Conservation (phyloP, 1,139 yeast species). For the Lodderomyces theae region DNA sequence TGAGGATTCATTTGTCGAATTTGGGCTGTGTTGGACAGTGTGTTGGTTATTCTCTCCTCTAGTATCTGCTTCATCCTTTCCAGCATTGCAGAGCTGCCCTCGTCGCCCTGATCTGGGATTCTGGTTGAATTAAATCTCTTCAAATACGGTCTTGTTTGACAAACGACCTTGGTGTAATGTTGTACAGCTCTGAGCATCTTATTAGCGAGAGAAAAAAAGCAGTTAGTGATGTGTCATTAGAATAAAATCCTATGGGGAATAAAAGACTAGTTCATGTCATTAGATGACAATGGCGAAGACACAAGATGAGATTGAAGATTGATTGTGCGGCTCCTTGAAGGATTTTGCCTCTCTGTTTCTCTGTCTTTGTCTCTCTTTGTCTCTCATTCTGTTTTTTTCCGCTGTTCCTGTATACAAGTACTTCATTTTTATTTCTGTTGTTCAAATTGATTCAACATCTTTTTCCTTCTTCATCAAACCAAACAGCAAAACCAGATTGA, state of each 20-base stretch:
- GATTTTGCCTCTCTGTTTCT: too few species aligned
- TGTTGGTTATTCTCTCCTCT: conserved; percentile 23
- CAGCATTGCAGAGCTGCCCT: conserved; percentile 18
- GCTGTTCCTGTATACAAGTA: neutral
- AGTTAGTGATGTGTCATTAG: too few species aligned
- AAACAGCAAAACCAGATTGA: conserved; percentile 3
- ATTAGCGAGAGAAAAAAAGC: neutral
- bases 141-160: neutral
- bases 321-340: neutral
- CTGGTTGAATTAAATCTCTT: neutral
- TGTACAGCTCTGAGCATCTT: neutral
- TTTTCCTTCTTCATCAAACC: neutral
- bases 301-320: neutral
- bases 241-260: too few species aligned
- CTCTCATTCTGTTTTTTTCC: neutral
- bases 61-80: conserved; percentile 29
- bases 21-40: conserved; percentile 13
- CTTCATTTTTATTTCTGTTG: neutral
- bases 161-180: neutral
- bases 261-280: too few species aligned
- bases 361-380: too few species aligned
- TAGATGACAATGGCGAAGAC: too few species aligned
- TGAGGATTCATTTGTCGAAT: conserved; percentile 18
- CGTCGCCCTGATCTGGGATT: neutral
- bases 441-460: neutral